These are phyloP conservation scores for Paramecium biaurelia DNA, from an alignment of 73 alveolate species.

Conservation along the genomic window DNA sequence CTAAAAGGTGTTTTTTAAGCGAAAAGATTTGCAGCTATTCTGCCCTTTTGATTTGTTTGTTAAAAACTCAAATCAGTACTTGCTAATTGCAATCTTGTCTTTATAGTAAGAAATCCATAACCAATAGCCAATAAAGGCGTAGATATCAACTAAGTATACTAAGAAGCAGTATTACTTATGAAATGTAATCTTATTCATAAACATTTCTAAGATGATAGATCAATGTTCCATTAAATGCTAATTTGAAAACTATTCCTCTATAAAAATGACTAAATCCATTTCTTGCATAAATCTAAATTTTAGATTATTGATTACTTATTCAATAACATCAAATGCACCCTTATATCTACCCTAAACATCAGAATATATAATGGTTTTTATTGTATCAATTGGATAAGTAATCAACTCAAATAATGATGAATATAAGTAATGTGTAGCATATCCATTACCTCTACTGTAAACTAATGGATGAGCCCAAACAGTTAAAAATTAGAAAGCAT, in stretches of 20 bases:
- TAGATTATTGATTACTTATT: background rate
- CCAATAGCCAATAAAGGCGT: conserved; percentile 33
- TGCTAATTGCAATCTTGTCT: conserved; percentile 51
- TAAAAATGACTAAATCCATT: conserved; percentile 52
- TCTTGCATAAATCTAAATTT: background rate
- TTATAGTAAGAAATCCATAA: conserved; percentile 50
- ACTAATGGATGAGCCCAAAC: conserved; percentile 53
- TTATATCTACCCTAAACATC: conserved; percentile 57
- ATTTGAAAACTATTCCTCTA: conserved; percentile 16
- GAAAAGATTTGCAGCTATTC: background rate
- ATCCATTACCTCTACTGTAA: conserved; percentile 49
- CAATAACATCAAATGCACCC: conserved; percentile 48
- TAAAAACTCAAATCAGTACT: conserved; percentile 52
- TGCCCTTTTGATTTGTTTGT: background rate
- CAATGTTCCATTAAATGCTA: conserved; percentile 48
- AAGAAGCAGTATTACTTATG: background rate
- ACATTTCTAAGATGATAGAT: conserved; percentile 55
- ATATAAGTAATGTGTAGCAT: background rate
- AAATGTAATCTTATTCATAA: conserved; percentile 28
- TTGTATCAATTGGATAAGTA: conserved; percentile 60
- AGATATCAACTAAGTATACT: background rate
- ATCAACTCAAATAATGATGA: conserved; percentile 41
- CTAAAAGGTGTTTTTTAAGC: conserved; percentile 19
- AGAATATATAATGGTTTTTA: conserved; percentile 39
- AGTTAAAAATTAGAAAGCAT: conserved; percentile 35